These are phyloP conservation scores for Hypholoma sublateritium DNA, from an alignment of 768 basidiomycete genomes.

Conservation along the genomic window DNA sequence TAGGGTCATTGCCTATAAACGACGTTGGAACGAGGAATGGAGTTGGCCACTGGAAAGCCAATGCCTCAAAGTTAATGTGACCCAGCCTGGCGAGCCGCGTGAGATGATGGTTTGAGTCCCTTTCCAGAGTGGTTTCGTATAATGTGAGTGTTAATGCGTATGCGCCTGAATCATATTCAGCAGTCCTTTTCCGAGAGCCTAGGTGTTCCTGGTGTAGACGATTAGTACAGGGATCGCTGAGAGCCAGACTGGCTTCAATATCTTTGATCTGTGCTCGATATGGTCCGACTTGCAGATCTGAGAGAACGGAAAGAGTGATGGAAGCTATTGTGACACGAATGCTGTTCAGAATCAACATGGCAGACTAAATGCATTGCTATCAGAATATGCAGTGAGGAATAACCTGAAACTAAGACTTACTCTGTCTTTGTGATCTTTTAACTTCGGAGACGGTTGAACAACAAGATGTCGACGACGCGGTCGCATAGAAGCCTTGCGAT, in stretches of 20 bases:
- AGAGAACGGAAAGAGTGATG: slow-evolving; percentile 42
- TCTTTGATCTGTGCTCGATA: slow-evolving; percentile 46
- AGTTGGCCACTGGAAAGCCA: slow-evolving; percentile 62
- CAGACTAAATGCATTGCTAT: slow-evolving; percentile 33
- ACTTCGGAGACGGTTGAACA: slow-evolving; percentile 35
- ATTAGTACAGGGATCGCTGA: slow-evolving; percentile 47
- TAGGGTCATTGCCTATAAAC: slow-evolving; percentile 57
- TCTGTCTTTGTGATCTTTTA: slow-evolving; percentile 38
- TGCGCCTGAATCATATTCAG: slow-evolving; percentile 44
- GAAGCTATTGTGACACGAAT: slow-evolving; percentile 45
- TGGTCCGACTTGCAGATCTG: slow-evolving; percentile 30
- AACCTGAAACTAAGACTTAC: slow-evolving; percentile 26
- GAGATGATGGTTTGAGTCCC: slow-evolving; percentile 33
- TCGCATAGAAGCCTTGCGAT: slow-evolving; percentile 45
- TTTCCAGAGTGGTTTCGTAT: slow-evolving; percentile 43
- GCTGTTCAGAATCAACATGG: slow-evolving; percentile 44
- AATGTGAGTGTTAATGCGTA: slow-evolving; percentile 47
- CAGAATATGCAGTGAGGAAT: neutral
- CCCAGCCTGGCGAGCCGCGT: slow-evolving; percentile 46
- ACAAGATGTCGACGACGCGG: slow-evolving; percentile 37
- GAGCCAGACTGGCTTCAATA: slow-evolving; percentile 38
- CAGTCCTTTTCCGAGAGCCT: slow-evolving; percentile 36
- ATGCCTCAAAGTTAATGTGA: slow-evolving; percentile 34
- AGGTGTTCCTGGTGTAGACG: slow-evolving; percentile 52
- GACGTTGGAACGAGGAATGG: slow-evolving; percentile 50